Evolutionary conservation across 805 yeast species (phyloP), one percentile per base, ranked within the genome.

Genomic region (Phaffomyces thermotolerans): DNA sequence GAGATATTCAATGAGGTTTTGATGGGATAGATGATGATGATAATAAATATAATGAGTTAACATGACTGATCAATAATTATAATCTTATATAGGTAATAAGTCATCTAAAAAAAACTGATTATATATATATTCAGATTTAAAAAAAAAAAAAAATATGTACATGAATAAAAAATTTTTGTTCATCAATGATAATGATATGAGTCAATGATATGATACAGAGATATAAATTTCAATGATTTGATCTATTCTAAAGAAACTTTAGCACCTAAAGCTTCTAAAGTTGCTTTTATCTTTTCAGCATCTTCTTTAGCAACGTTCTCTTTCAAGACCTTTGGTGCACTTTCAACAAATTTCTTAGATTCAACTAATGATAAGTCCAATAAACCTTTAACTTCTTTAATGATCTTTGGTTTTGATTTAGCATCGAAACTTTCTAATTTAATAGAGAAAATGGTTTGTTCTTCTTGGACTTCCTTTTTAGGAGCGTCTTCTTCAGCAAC

Each of bases 241-340:
- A 27, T 34, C 22, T 80, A 93, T 74, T 93, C 99, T 64, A 93
- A 73, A 46, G 78, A 56, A 60, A 93, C 76, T 77, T 93, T 93
- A 52, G 95, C 99, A 66, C 99, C 99, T 58, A 91, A 76, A 42
- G 79, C 93, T 72, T 93, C 99, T 62, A 93, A 76, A 50, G 95
- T 80, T 48, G 85, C 74, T 75, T 93, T 91, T 64, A 93, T 84
- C 77, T 90, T 89, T 60, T 91, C 97, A 53, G 98, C 98, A 59
- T 93, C 99, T 63, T 87, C 99, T 76, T 93, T 93, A 50, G 95
- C 83, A 49, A 93, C 89, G 58, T 89, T 88, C 58, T 93, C 99
- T 73, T 93, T 93, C 66, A 93, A 74, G 37, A 85, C 73, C 76
- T 93, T 93, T 57, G 99, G 99, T 49, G 99, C 98, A 58, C 88